Conservation (phyloP, 2,329 filamentous ascomycete genomes). For the Tolypocladium tropicale region DNA sequence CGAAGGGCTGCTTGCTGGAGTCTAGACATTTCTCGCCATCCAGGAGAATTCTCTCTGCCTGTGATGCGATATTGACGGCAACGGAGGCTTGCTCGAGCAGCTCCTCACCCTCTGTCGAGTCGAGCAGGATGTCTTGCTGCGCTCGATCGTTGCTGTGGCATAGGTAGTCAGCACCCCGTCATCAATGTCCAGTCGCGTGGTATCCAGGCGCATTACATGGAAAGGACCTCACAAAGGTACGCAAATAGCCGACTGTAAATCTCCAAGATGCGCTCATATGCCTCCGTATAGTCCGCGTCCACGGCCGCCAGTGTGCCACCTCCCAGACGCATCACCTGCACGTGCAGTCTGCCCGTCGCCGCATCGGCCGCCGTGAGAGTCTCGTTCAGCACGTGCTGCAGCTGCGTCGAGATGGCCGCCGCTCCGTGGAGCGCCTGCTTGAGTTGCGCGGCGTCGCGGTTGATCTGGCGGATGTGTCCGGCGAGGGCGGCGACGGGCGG, state of each 20-base stretch:
- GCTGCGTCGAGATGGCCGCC: slow-evolving; percentile 14
- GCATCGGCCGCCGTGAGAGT: slow-evolving; percentile 18
- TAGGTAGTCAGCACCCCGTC: neutral
- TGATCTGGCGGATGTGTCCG: neutral
- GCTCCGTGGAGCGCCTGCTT: slow-evolving; percentile 14
- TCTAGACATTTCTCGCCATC: slow-evolving; percentile 1
- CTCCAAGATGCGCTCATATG: neutral
- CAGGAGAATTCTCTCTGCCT: slow-evolving; percentile 9
- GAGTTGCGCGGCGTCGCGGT: slow-evolving; percentile 4
- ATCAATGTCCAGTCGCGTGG: neutral
- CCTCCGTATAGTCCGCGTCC: slow-evolving; percentile 9
- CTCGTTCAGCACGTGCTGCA: slow-evolving; percentile 18
- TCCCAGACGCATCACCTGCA: slow-evolving; percentile 23
- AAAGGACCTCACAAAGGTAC: neutral
- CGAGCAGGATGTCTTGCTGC: slow-evolving; percentile 14
- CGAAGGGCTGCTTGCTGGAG: slow-evolving; percentile 7
- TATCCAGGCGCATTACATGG: neutral
- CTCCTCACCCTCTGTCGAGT: slow-evolving; percentile 7
- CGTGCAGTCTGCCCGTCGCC: slow-evolving; percentile 17
- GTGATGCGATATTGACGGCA: slow-evolving; percentile 8
- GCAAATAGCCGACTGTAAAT: neutral
- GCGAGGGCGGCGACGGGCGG: neutral
- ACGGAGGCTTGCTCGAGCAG: slow-evolving; percentile 10
- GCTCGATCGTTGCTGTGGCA: slow-evolving; percentile 9
- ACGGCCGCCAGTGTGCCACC: slow-evolving; percentile 11